Evolutionary conservation across 2,329 filamentous ascomycete genomes (phyloP).

Genomic region (Neopestalotiopsis rosae): DNA sequence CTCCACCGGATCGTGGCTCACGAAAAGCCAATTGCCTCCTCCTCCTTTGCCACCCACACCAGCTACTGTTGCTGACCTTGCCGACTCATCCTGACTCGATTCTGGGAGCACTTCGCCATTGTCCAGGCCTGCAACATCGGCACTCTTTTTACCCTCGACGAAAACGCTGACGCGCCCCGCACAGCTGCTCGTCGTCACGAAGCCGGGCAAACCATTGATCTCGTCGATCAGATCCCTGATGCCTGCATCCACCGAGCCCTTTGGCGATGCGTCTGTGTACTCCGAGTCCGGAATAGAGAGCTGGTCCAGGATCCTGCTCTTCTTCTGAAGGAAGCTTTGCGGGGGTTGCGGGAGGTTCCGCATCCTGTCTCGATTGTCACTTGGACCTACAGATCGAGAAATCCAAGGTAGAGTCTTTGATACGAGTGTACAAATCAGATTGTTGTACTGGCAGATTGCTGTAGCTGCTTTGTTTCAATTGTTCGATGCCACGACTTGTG

Average conservation of each 20-base stretch:
- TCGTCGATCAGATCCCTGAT: slow-evolving; percentile 79
- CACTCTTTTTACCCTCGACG: slow-evolving; percentile 72
- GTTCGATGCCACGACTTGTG: not conserved
- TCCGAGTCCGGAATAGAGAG: slow-evolving; percentile 71
- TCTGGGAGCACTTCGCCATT: slow-evolving; percentile 24
- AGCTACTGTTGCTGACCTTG: slow-evolving; percentile 43
- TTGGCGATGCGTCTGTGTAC: slow-evolving; percentile 86
- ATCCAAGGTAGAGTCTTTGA: not conserved
- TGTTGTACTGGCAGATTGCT: not conserved
- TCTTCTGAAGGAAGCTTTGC: slow-evolving; percentile 62
- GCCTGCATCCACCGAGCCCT: slow-evolving; percentile 82
- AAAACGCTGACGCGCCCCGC: slow-evolving; percentile 88
- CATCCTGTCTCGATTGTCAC: not conserved
- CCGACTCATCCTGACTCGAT: slow-evolving; percentile 23
- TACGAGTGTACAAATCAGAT: not conserved
- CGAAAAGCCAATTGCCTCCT: slow-evolving; percentile 83
- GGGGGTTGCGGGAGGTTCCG: slow-evolving; percentile 23
- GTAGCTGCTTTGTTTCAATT: not conserved
- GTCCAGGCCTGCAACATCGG: slow-evolving; percentile 18
- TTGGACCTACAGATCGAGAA: not conserved
- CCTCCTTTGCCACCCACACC: slow-evolving; percentile 84
- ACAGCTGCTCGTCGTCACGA: slow-evolving; percentile 93
- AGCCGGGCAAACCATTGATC: slow-evolving; percentile 75
- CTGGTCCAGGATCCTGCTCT: slow-evolving; percentile 73
- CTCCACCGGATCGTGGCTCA: slow-evolving; percentile 77